Evolutionary conservation across 768 basidiomycete species (phyloP), one percentile per base, ranked within the genome.

Genomic region (Kwoniella europaea): DNA sequence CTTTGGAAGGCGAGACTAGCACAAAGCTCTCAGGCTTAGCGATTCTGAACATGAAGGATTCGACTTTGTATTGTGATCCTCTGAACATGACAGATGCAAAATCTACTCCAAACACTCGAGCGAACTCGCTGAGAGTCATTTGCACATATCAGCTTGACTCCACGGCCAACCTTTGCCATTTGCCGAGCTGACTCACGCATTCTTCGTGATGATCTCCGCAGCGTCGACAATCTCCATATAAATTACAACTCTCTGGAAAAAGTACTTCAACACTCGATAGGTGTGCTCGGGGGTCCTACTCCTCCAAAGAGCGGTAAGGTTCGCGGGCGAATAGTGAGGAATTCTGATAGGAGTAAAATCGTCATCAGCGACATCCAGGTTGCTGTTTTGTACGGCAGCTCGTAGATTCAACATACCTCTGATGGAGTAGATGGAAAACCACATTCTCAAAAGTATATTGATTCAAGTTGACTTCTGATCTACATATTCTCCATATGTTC

Each of bases 21-120:
- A 98, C 88, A 74, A 94, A 94, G 74, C 88, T 92, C 82, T 98
- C 97, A 0, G 97, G 94, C 82, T 98, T 98, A 18, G 92, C 92
- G 59, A 98, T 94, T 20, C 95, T 90, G 82, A 97, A 95, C 91
- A 99, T 91, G 85, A 99, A 96, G 0, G 94, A 94, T 85, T 99
- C 97, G 29, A 98, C 97, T 84, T 98, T 99, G 86, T 94, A 98
- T 78, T 99, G 97, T 0, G 94, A 97, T 0, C 97, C 97, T 42
- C 97, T 89, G 71, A 89, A 94, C 72, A 97, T 88, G 42, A 98
- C 95, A 3, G 94, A 97, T 79, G 91, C 92, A 82, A 98, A 98
- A 84, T 99, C 97, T 55, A 99, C 91, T 0, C 97, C 96, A 74
- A 97, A 98, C 6, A 98, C 93, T 10, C 97, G 90, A 52, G 97